Percentiles rank a stretch among this genome's conserved stretches.
These are phyloP conservation scores for Batrachochytrium dendrobatidis DNA, from an alignment of 371 early-diverging fungal species.

Conservation along the genomic window DNA sequence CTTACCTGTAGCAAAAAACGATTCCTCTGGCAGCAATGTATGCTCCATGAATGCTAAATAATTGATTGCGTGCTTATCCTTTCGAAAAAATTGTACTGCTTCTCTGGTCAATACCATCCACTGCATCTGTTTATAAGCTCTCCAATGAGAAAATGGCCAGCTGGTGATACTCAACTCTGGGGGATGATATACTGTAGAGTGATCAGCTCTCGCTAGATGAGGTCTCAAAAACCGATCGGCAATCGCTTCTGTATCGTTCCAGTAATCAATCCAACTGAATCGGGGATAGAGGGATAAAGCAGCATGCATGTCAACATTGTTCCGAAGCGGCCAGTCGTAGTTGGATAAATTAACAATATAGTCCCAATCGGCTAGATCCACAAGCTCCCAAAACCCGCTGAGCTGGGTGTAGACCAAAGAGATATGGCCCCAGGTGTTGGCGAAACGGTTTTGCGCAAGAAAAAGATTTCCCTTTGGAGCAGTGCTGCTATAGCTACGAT, in stretches of 20 bases:
- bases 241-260: slow-evolving; percentile 23
- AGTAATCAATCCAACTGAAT: slow-evolving; percentile 25
- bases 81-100: slow-evolving; percentile 17
- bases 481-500: background rate
- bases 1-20: slow-evolving; percentile 30
- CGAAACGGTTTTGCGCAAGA: slow-evolving; percentile 16
- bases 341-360: slow-evolving; percentile 34
- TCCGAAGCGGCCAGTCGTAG: slow-evolving; percentile 35
- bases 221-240: slow-evolving; percentile 18
- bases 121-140: slow-evolving; percentile 31
- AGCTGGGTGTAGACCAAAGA: slow-evolving; percentile 30
- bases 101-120: slow-evolving; percentile 35
- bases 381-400: slow-evolving; percentile 32
- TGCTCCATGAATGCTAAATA: slow-evolving; percentile 34
- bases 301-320: slow-evolving; percentile 21
- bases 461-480: slow-evolving; percentile 24
- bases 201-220: slow-evolving; percentile 14
- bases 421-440: slow-evolving; percentile 27
- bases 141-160: slow-evolving; percentile 29
- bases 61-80: slow-evolving; percentile 13
- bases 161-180: slow-evolving; percentile 24
- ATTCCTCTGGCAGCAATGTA: slow-evolving; percentile 32
- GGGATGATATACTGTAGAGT: slow-evolving; percentile 15
- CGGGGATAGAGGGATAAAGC: slow-evolving; percentile 15
- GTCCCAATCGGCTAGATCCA: slow-evolving; percentile 39